Evolutionary conservation across 2,329 filamentous ascomycete species (phyloP).

Genomic region (Anisogramma anomala): DNA sequence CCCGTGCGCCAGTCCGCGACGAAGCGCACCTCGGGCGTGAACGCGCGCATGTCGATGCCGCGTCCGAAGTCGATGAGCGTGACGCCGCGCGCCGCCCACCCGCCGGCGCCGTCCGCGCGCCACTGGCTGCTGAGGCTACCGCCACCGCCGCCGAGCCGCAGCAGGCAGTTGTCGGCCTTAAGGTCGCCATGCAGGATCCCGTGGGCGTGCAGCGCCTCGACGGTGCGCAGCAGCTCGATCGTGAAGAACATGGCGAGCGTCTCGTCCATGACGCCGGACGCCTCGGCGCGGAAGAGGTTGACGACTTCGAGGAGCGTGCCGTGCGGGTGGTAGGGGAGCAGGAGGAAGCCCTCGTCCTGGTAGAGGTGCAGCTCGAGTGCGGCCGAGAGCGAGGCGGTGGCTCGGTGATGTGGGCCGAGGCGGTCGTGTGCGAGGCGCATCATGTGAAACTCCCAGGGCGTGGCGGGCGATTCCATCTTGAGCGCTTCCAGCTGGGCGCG

Average conservation of each 20-base stretch:
- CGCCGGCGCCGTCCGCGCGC: constrained; percentile 58
- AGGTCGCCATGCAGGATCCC: constrained; percentile 83
- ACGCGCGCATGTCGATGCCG: constrained; percentile 84
- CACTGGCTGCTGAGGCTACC: constrained; percentile 51
- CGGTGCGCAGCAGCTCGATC: constrained; percentile 78
- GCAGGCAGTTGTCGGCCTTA: constrained; percentile 89
- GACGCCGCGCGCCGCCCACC: constrained; percentile 72
- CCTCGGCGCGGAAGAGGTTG: constrained; percentile 68
- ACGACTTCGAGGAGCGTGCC: constrained; percentile 92
- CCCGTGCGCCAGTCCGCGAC: constrained; percentile 91
- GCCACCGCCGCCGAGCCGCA: constrained; percentile 55
- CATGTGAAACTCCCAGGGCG: constrained; percentile 93
- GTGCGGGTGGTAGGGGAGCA: constrained; percentile 79
- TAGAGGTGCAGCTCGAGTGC: constrained; percentile 90
- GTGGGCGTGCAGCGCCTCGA: constrained; percentile 74
- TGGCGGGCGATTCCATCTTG: constrained; percentile 86
- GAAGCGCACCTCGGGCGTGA: constrained; percentile 67
- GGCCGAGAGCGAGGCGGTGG: constrained; percentile 64
- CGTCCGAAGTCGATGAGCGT: constrained; percentile 90
- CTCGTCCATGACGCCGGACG: constrained; percentile 74
- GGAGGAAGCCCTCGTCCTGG: constrained; percentile 76
- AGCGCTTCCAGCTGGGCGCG: constrained; percentile 65
- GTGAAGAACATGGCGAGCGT: constrained; percentile 89
- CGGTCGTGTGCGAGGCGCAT: constrained; percentile 72
- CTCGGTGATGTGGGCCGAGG: constrained; percentile 58